Base-by-base conservation (phyloP, 257 asterid species). In the Ajuga chamaepitys region DNA sequence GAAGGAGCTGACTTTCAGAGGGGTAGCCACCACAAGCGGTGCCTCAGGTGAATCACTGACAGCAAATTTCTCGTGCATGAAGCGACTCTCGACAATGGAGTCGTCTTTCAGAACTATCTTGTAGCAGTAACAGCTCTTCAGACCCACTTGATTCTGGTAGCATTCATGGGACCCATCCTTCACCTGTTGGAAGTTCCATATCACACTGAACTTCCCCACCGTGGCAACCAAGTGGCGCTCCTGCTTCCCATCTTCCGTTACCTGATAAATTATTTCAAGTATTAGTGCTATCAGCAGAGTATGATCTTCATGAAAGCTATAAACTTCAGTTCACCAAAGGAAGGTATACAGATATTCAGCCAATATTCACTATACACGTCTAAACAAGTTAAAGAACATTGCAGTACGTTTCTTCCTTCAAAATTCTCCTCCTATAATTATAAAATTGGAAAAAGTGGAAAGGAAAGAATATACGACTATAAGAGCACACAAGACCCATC, bases 171-270 rank as follows among this genome's bases (percentile, higher is more conserved):
- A 71, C 30, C 97, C 87, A 48, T 89, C 95, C 77, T 93, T 93
- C 82, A 93, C 99, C 77, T 87, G 95, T 60, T 81, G 91, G 78
- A 93, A 93, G 50, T 88, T 93, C 99, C 99, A 93, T 75, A 89
- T 87, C n/a, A 93, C 97, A 41, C 97, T 93, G 30, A 93, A 93
- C 85, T 93, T 93, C 34, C 97, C 99, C 71, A 93, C 96, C 2
- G 97, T 93, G 9, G 97, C 96, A 38, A 93, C 99, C 59, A 93
- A 81, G 78, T 93, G 95, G 28, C 96, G 95, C 78, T 93, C 99
- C 60, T 93, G 96, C 80, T 75, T 93, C 66, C 97, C 97, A 11
- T 85, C 83, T 75, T 93, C 99, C 0, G 99, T 89, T 34, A 89
- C 97, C 97, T 93, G 76, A 47, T 47, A 64, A 70, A 63, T 58